Evolutionary conservation across 768 basidiomycete species (phyloP).

Genomic region (Albatrellus ellisii): DNA sequence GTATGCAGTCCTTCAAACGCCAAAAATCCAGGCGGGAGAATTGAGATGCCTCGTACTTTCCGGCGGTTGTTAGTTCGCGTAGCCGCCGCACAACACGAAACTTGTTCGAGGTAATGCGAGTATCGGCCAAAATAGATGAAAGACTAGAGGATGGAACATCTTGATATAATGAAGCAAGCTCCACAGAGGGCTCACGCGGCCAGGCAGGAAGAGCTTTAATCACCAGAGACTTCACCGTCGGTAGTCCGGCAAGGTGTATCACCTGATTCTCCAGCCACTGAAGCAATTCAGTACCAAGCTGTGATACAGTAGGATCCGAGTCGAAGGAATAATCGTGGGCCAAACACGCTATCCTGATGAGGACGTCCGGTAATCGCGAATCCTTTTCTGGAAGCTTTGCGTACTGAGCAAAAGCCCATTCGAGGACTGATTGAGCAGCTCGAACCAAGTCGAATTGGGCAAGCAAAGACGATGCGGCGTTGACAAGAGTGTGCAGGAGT

Average conservation of each 20-base stretch:
- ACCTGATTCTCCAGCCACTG: conserved; percentile 53
- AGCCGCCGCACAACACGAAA: conserved; percentile 63
- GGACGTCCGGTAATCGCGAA: conserved; percentile 43
- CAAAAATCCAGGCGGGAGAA: conserved; percentile 64
- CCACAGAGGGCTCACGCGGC: conserved; percentile 48
- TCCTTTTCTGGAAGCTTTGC: conserved; percentile 28
- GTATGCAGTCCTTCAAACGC: conserved; percentile 72
- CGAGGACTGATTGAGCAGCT: conserved; percentile 62
- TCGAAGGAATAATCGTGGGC: conserved; percentile 39
- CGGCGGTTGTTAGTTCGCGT: conserved; percentile 30
- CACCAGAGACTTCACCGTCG: conserved; percentile 29
- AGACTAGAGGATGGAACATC: conserved; percentile 35
- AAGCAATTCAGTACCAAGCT: conserved; percentile 35
- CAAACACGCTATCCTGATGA: conserved; percentile 54
- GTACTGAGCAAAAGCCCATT: conserved; percentile 59
- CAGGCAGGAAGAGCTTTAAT: conserved; percentile 56
- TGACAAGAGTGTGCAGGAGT: conserved; percentile 55
- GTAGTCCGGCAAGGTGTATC: conserved; percentile 25
- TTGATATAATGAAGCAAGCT: conserved; percentile 31
- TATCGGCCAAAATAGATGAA: conserved; percentile 42
- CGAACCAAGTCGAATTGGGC: conserved; percentile 53
- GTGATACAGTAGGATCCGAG: conserved; percentile 18
- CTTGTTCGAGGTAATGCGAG: conserved; percentile 55
- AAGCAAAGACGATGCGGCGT: conserved; percentile 53
- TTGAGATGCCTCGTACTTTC: conserved; percentile 25